These are phyloP conservation scores for Starmerella gropengiesseri DNA, from an alignment of 805 yeast species.

Conservation along the genomic window DNA sequence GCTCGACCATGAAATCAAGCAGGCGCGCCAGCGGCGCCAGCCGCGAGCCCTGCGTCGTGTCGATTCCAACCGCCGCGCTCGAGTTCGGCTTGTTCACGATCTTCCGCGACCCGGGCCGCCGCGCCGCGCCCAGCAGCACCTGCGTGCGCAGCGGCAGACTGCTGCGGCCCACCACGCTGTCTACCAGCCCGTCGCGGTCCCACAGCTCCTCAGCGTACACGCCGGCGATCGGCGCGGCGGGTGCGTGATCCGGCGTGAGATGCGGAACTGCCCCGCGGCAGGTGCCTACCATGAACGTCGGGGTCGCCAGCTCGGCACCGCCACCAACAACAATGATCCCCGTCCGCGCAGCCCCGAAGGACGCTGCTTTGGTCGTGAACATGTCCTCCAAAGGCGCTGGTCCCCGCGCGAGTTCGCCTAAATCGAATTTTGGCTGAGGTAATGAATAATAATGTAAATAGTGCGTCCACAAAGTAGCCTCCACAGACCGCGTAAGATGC, in stretches of 20 bases:
- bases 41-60: conserved; percentile 32
- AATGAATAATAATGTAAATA: too few relatives aligned
- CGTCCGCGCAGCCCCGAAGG: conserved; percentile 22
- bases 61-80: conserved; percentile 27
- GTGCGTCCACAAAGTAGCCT: too few relatives aligned
- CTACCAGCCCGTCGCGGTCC: conserved; percentile 25
- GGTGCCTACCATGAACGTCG: conserved; percentile 30
- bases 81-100: conserved; percentile 29
- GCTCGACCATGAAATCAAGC: conserved; percentile 18
- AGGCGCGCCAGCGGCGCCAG: conserved; percentile 24
- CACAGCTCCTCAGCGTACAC: conserved; percentile 33
- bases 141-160: conserved; percentile 27
- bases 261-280: conserved; percentile 35
- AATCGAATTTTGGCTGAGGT: too few relatives aligned
- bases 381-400: too few relatives aligned
- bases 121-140: conserved; percentile 25
- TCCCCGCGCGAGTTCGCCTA: too few relatives aligned
- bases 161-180: conserved; percentile 14
- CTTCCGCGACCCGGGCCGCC: conserved; percentile 28
- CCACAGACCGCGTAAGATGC: too few relatives aligned
- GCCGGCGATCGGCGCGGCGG: conserved; percentile 23
- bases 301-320: conserved; percentile 26
- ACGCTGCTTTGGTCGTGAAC: conserved; percentile 21
- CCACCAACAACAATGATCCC: conserved; percentile 21
- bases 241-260: conserved; percentile 34